These are phyloP conservation scores for Rachicladosporium sp. DNA, from an alignment of 2,329 filamentous ascomycete genomes.

Conservation along the genomic window DNA sequence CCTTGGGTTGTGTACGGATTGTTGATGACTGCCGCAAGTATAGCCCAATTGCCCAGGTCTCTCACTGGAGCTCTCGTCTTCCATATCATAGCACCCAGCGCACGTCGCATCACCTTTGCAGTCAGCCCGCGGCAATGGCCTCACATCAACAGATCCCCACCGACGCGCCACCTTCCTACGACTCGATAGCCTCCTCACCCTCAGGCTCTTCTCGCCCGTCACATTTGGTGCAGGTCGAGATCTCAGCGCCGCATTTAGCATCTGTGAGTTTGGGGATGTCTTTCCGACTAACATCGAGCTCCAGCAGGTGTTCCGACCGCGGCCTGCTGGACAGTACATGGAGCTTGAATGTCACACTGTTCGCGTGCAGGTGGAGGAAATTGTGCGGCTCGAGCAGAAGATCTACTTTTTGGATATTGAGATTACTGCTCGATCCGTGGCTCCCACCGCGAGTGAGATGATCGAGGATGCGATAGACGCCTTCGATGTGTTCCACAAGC, in stretches of 20 bases:
- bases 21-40: too few species aligned
- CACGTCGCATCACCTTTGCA: too few species aligned
- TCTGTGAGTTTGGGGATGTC: background rate
- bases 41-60: too few species aligned
- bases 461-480: background rate
- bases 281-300: background rate
- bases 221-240: slow-evolving; percentile 4
- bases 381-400: slow-evolving; percentile 1
- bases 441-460: background rate
- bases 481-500: too few species aligned
- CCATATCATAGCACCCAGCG: too few species aligned
- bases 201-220: too few species aligned
- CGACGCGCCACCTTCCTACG: too few species aligned
- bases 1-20: too few species aligned
- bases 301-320: slow-evolving; percentile 1
- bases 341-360: slow-evolving; percentile 3
- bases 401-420: slow-evolving; percentile 3
- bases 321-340: slow-evolving; percentile 1
- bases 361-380: slow-evolving; percentile 1
- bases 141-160: too few species aligned
- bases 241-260: slow-evolving; percentile 7
- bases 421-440: background rate
- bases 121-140: too few species aligned
- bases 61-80: too few species aligned
- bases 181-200: too few species aligned